phyloP scores from a whole-genome alignment of 1,284 basidiomycete genomes.

The Ceratobasidium sp. region DNA sequence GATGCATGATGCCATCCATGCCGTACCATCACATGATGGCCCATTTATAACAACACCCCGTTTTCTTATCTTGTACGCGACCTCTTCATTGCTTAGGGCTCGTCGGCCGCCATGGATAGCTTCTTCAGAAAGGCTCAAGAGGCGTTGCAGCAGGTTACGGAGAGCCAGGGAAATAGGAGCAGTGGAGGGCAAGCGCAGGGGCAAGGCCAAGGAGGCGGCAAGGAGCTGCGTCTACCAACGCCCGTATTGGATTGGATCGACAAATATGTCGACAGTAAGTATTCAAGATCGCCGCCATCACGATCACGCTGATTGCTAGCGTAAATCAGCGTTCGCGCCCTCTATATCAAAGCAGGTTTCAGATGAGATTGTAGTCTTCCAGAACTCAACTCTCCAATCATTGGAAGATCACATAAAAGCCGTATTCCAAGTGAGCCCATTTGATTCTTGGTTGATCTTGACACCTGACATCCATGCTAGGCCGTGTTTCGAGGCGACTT shows the following conservation, averaged over 20 bases:
- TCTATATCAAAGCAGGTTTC: constrained; percentile 37
- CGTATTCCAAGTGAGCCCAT: constrained; percentile 13
- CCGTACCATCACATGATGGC: constrained; percentile 34
- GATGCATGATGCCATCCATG: constrained; percentile 19
- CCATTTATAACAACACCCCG: neutral
- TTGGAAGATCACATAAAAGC: constrained; percentile 39
- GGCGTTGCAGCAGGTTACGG: constrained; percentile 16
- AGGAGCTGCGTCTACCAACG: constrained; percentile 12
- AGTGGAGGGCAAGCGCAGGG: neutral
- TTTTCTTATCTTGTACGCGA: neutral
- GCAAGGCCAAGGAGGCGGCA: neutral
- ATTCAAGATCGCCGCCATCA: neutral
- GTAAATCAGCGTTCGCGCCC: constrained; percentile 34
- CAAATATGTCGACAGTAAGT: constrained; percentile 42
- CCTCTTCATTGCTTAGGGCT: neutral
- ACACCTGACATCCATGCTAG: neutral
- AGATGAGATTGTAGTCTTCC: constrained; percentile 35
- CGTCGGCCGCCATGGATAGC: neutral
- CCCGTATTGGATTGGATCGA: constrained; percentile 27
- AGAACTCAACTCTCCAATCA: constrained; percentile 34
- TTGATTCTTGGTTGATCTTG: neutral
- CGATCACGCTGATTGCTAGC: neutral
- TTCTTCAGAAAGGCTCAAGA: constrained; percentile 28
- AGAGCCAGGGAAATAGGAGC: neutral
- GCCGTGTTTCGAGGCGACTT: constrained; percentile 39